Base-by-base conservation (phyloP, 2,329 filamentous ascomycete genomes). In the Sordariomycetes sp. region DNA sequence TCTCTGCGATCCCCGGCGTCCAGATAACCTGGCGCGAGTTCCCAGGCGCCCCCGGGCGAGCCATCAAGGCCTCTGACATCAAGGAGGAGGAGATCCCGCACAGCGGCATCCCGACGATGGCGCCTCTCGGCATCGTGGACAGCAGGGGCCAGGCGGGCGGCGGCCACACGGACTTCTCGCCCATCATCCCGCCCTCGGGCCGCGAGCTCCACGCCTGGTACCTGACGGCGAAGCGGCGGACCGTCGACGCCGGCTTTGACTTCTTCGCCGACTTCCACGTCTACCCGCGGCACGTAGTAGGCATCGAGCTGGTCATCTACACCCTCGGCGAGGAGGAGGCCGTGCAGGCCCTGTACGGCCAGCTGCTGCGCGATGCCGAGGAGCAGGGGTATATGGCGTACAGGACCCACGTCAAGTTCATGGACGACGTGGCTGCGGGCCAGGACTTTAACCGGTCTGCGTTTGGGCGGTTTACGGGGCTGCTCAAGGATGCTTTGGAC, bases 401-500 rank as follows among this genome's bases (percentile, higher is more conserved):
- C 6, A n/a, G 55, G 6, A 60, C 58, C 20, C 40, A 60, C 25
- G 11, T 25, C 10, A 25, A 32, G 10, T 55, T n/a, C 48, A 73
- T 59, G 52, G 70, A 73, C 59, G 60, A 69, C 22, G 69, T 71
- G 48, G 69, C 71, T 11, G 64, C 69, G n/a, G 60, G 71, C 12
- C 72, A 71, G 60, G 67, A 72, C 60, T 73, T 73, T 56, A 74
- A 74, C 55, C 60, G 67, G 24, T 67, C 71, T 46, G 70, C 70
- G 0, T 73, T 72, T 57, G 69, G 69, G 40, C 65, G 70, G n/a
- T 71, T 74, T 57, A 65, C 71, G 0, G 69, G 71, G 55, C 71
- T 68, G 14, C 63, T 74, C 59, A 74, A 73, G 70, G 70, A 72
- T 59, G 64, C 68, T 0, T 54, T 74, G 20, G 71, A 73, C 55